Evolutionary conservation across 495 filamentous ascomycete species (phyloP).

Genomic region (Podospora appendiculata): DNA sequence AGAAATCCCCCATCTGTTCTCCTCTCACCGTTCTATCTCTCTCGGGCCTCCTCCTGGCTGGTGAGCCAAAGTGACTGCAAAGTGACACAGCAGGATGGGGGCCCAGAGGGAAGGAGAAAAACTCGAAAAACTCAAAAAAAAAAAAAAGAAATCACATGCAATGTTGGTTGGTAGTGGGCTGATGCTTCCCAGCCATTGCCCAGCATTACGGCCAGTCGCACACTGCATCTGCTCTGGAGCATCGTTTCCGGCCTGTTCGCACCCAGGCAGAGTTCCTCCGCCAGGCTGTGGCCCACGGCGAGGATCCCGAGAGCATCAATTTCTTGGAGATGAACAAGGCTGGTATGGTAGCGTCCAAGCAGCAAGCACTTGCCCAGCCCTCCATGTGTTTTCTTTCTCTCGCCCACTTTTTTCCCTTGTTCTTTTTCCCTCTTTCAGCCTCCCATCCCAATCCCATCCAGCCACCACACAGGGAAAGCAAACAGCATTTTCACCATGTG

Average conservation of each 20-base stretch:
- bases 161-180: conserved; percentile 6
- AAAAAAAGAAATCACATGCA: background rate
- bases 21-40: background rate
- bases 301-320: conserved; percentile 5
- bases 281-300: conserved; percentile 43
- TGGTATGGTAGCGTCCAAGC: conserved; percentile 1
- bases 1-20: background rate
- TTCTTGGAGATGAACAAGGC: conserved; percentile 1
- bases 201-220: conserved; percentile 20
- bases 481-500: background rate
- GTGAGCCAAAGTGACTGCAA: too few relatives aligned
- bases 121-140: background rate
- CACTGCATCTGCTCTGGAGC: conserved; percentile 32
- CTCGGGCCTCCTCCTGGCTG: background rate
- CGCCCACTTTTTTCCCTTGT: background rate
- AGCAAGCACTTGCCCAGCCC: too few relatives aligned
- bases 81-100: too few relatives aligned
- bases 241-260: conserved; percentile 37
- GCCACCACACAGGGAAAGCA: too few relatives aligned
- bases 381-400: background rate
- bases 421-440: background rate
- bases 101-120: background rate
- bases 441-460: too few relatives aligned
- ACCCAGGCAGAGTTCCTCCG: conserved; percentile 27
- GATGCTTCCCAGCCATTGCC: conserved; percentile 22